These are phyloP conservation scores for Pittosporum tobira DNA, from an alignment of 129 eudicot species.

Conservation along the genomic window DNA sequence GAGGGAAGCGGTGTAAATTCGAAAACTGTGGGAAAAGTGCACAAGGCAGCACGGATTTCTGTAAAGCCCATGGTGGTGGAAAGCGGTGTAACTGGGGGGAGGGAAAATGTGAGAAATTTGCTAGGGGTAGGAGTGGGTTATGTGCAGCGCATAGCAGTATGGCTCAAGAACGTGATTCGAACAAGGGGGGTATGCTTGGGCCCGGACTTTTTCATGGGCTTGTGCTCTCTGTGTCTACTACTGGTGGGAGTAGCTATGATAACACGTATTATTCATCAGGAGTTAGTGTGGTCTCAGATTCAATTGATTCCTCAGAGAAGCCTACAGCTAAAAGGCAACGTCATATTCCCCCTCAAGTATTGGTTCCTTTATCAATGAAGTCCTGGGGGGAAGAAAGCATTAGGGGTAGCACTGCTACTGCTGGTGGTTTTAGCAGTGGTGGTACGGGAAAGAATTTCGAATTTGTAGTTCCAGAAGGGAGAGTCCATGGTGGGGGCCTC, in stretches of 20 bases:
- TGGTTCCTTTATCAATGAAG: conserved; percentile 89
- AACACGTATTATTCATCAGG: conserved; percentile 43
- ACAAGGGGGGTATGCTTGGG: conserved; percentile 34
- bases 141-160: conserved; percentile 80
- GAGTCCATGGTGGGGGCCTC: conserved; percentile 76
- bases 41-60: conserved; percentile 84
- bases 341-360: conserved; percentile 73
- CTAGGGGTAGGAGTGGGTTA: conserved; percentile 72
- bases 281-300: conserved; percentile 36
- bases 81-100: conserved; percentile 76
- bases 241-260: conserved; percentile 19
- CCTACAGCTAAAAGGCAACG: conserved; percentile 41
- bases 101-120: conserved; percentile 87
- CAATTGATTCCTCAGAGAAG: conserved; percentile 24
- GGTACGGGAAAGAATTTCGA: conserved; percentile 19
- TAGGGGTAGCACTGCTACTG: conserved; percentile 9
- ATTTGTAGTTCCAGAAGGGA: conserved; percentile 43
- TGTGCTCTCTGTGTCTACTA: conserved; percentile 31
- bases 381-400: conserved; percentile 19
- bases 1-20: conserved; percentile 75
- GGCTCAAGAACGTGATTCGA: conserved; percentile 39
- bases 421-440: neutral
- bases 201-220: conserved; percentile 63
- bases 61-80: conserved; percentile 89
- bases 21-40: conserved; percentile 81